Evolutionary conservation across 805 yeast genomes (phyloP), one percentile per base, ranked within the genome.

Genomic region (Starmerella scarabaei): DNA sequence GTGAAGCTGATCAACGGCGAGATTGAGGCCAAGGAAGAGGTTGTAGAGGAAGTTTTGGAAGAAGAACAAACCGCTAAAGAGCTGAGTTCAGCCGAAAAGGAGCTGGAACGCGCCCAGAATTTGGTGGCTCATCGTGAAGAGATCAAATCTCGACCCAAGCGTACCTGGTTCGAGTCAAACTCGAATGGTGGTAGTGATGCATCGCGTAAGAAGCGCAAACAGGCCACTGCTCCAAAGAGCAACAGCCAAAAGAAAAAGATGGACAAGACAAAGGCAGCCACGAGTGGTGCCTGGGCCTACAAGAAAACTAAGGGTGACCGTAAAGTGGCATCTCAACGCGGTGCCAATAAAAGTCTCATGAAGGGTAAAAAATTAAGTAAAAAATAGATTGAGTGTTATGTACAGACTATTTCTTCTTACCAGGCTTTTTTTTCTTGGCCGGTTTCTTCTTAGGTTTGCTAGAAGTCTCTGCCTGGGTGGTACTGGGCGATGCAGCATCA

Each of bases 1-100:
- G 77, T 88, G 36, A 94, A 82, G 53, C 70, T 68, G 40, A 65
- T 83, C 32, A 72, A 77, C 53, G 65, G 68, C 35, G 59, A 74
- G 24, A 68, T 91, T 14, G 80, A 71, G 32, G 62, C 67, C 2
- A 81, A 80, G 61, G 58, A 65, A 17, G 74, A 66, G 1, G 65
- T 70, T 2, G 68, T 91, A 32, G 75, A 75, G 30, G 95, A 85
- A 51, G 80, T 91, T 40, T 60, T 85, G 41, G 77, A 69, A 4
- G 96, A 88, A 59, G 99, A 91, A 59, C 78, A 84, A 60, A 72
- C 74, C 49, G 94, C 82, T 52, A 88, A 88, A 62, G 93, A 84
- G 57, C 66, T 88, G 37, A 59, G 83, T 21, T 73, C 72, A 40
- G 97, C 96, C 1, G 98, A 91, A 64, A 79, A 84, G 80, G 91